phyloP scores from a whole-genome alignment of 495 filamentous ascomycete species.

The Daldinia grandis region DNA sequence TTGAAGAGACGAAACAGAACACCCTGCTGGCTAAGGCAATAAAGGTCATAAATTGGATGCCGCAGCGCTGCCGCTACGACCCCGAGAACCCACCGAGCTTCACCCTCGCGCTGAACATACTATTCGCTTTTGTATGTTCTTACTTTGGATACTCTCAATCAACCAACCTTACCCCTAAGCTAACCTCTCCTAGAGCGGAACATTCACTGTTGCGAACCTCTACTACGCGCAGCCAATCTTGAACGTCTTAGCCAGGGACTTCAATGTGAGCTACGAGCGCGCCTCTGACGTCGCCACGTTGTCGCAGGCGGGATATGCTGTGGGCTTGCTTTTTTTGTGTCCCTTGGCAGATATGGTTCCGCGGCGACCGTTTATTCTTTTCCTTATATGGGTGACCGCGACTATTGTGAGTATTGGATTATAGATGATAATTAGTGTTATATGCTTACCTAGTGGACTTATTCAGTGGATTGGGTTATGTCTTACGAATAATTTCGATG shows the following conservation, averaged over 20 bases:
- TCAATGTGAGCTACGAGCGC: conserved; percentile 65
- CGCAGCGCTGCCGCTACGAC: conserved; percentile 47
- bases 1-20: not conserved
- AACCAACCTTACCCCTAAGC: not conserved
- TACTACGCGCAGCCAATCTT: conserved; percentile 79
- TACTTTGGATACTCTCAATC: not conserved
- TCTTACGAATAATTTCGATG: conserved; percentile 66
- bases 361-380: conserved; percentile 72
- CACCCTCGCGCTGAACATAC: conserved; percentile 43
- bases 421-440: not conserved
- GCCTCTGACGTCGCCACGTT: conserved; percentile 70
- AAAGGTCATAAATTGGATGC: conserved; percentile 41
- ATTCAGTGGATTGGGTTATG: conserved; percentile 70
- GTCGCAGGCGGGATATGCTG: conserved; percentile 82
- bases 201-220: conserved; percentile 73
- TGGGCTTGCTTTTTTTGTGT: conserved; percentile 75
- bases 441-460: conserved; percentile 6
- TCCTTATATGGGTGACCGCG: conserved; percentile 71
- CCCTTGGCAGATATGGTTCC: conserved; percentile 77
- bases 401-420: conserved; percentile 60
- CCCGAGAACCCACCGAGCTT: conserved; percentile 43
- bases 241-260: conserved; percentile 69
- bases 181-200: conserved; percentile 42
- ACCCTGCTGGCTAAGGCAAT: conserved; percentile 12
- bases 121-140: conserved; percentile 44